These are phyloP conservation scores for Musa troglodytarum DNA, from an alignment of 176 grass and related monocot genomes.

Conservation along the genomic window DNA sequence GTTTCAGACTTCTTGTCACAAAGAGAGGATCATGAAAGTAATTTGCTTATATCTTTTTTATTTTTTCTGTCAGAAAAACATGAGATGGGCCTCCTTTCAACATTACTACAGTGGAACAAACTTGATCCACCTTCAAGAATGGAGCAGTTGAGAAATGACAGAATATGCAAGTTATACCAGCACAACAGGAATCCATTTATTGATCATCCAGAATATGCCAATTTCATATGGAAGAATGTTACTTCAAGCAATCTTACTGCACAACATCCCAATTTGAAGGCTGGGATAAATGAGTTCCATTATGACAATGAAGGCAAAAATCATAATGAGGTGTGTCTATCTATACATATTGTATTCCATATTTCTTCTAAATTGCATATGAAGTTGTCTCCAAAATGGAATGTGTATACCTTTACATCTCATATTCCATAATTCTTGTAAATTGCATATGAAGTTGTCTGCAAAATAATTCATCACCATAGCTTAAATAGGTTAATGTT, in stretches of 20 bases:
- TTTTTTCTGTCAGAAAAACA: constrained; percentile 30
- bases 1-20: too few relatives aligned
- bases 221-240: constrained; percentile 49
- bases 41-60: constrained; percentile 1
- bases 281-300: constrained; percentile 37
- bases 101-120: constrained; percentile 59
- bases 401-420: too few relatives aligned
- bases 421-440: too few relatives aligned
- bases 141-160: constrained; percentile 52
- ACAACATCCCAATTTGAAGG: neutral
- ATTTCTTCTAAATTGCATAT: neutral
- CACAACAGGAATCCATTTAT: constrained; percentile 77
- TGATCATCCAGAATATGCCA: constrained; percentile 67
- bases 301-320: constrained; percentile 35
- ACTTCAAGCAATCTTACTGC: constrained; percentile 12
- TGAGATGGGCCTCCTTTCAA: constrained; percentile 64
- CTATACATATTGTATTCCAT: neutral
- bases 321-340: constrained; percentile 24
- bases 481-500: too few relatives aligned
- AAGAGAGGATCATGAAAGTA: neutral
- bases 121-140: constrained; percentile 57
- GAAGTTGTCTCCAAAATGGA: neutral
- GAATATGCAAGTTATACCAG: constrained; percentile 58
- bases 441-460: too few relatives aligned
- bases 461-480: too few relatives aligned